Evolutionary conservation across 805 yeast genomes (phyloP), one percentile per base, ranked within the genome.

Genomic region (Lachancea kluyveri): DNA sequence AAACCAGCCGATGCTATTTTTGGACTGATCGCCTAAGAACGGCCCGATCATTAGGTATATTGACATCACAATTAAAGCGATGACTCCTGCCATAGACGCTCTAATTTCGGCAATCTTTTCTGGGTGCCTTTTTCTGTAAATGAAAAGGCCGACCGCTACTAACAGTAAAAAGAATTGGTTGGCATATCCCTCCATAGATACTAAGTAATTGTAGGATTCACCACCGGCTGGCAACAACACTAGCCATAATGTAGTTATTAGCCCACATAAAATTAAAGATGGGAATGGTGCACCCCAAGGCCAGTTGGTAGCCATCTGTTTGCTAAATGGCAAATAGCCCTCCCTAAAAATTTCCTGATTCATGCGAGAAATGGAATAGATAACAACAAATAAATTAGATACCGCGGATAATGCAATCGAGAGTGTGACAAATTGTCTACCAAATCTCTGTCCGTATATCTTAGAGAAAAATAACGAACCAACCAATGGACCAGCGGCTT

Each of bases 291-390:
- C 73, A 13, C 70, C 71, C 36, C 52, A 57, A 1, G 77, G 78
- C 62, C 67, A 64, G 40, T 76, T 76, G 5, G 73, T 66, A 1
- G 80, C 73, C 68, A 76, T 59, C 19, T 59, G 41, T 14, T 44
- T 47, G 3, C 78, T 66, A 35, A 60, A 71, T 7, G 85, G 85
- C 9, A 76, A 46, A 35, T 64, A 72, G 0, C 83, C 83, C 43
- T 76, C 82, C 35, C 79, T 60, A 42, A 77, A 75, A 4, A 72
- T 70, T 50, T 77, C 83, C 48, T 77, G 85, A 40, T 72, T 72
- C 60, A 72, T 70, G 47, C 85, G 61, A 0, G 81, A 72, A 8
- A 73, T 60, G 4, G 76, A 66, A 48, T 76, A 77, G 11, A 74
- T 42, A 1, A 74, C 79, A 8, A 77, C 82, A 50, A 75, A 67